phyloP scores from a whole-genome alignment of 192 early-diverging fungal species.

The Podochytrium sp. region DNA sequence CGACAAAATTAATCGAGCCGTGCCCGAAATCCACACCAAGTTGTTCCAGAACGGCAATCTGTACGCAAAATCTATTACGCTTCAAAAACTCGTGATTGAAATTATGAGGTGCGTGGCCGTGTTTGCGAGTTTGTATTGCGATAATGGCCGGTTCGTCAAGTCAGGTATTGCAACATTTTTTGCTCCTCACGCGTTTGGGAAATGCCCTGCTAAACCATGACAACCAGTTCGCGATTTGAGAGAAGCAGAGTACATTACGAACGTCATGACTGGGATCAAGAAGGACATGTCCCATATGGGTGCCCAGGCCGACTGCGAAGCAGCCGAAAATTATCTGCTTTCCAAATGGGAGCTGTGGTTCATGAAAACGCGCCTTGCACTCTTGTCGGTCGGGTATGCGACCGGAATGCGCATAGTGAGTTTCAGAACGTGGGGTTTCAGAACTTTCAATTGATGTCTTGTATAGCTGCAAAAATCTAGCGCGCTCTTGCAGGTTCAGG shows the following conservation, averaged over 20 bases:
- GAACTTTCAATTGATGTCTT: background rate
- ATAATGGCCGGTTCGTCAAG: constrained; percentile 46
- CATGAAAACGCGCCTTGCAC: constrained; percentile 44
- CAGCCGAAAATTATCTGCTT: constrained; percentile 39
- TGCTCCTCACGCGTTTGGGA: background rate
- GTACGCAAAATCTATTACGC: constrained; percentile 37
- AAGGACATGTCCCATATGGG: constrained; percentile 54
- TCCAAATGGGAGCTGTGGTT: constrained; percentile 58
- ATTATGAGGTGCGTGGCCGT: constrained; percentile 41
- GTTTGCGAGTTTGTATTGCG: constrained; percentile 50
- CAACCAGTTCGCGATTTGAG: constrained; percentile 47
- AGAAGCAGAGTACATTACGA: constrained; percentile 56
- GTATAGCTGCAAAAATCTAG: constrained; percentile 19
- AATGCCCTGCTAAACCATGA: background rate
- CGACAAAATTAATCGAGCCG: constrained; percentile 32
- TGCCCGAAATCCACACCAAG: constrained; percentile 35
- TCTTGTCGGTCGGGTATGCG: constrained; percentile 40
- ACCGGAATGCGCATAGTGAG: constrained; percentile 38
- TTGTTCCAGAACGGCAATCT: constrained; percentile 42
- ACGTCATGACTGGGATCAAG: constrained; percentile 49
- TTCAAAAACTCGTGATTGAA: constrained; percentile 52
- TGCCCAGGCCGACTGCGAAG: constrained; percentile 40
- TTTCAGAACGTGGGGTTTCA: background rate
- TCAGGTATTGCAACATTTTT: constrained; percentile 34
- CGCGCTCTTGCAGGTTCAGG: constrained; percentile 1